These are phyloP conservation scores for Aurinia saxatilis DNA, from an alignment of 345 rosid species.

Conservation along the genomic window DNA sequence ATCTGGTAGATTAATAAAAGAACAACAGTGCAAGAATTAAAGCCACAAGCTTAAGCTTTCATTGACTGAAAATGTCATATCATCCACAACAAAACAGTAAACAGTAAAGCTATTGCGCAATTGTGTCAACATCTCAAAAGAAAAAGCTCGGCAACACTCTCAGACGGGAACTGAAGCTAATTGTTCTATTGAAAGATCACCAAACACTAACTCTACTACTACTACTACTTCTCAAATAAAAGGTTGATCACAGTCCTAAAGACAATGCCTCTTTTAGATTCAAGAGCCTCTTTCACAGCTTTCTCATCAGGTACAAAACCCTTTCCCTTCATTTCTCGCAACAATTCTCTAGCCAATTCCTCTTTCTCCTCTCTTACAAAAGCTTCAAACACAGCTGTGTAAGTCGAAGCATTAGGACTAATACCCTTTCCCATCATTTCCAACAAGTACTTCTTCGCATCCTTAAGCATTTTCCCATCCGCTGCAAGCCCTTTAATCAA, in stretches of 20 bases:
- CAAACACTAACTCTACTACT: not conserved
- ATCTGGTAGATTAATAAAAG: not conserved
- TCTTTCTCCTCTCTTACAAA: conserved; percentile 36
- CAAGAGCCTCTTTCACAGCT: conserved; percentile 39
- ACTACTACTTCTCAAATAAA: conserved; percentile 40
- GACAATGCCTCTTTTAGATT: conserved; percentile 38
- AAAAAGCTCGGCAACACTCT: conserved; percentile 1
- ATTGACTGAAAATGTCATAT: too few relatives aligned
- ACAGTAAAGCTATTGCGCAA: too few relatives aligned
- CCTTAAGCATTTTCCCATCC: conserved; percentile 30
- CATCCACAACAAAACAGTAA: not conserved
- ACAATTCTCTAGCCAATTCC: conserved; percentile 44
- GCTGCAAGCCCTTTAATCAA: conserved; percentile 59
- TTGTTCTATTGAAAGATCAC: not conserved
- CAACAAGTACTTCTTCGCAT: conserved; percentile 44
- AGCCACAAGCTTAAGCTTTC: too few relatives aligned
- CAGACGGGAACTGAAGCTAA: not conserved
- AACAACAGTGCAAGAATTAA: not conserved
- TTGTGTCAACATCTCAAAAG: not conserved
- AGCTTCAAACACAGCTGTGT: conserved; percentile 47
- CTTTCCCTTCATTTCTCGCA: conserved; percentile 38
- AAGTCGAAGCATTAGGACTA: conserved; percentile 44
- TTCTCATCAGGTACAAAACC: conserved; percentile 52
- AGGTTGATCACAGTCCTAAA: conserved; percentile 37
- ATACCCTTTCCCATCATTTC: conserved; percentile 67